A percentile compares a stretch with the other conserved stretches of the same genome.
Evolutionary conservation across 345 rosid species (phyloP).

Genomic region (Eucalyptus cloeziana): DNA sequence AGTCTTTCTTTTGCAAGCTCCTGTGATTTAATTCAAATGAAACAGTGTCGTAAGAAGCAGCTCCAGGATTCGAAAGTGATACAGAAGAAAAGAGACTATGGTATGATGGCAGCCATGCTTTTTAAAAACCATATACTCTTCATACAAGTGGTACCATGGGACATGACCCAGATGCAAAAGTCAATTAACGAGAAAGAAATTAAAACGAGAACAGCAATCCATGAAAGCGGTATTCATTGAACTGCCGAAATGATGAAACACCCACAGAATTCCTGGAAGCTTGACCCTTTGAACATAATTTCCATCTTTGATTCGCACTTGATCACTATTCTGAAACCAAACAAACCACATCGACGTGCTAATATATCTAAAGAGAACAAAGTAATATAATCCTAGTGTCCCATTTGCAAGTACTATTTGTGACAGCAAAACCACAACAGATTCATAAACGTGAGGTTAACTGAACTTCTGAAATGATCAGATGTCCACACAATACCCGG

Average conservation of each 20-base stretch:
- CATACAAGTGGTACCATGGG: not conserved
- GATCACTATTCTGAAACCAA: not conserved
- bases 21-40: conserved; percentile 15
- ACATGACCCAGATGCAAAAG: not conserved
- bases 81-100: not conserved
- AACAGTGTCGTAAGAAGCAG: not conserved
- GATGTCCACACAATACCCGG: not conserved
- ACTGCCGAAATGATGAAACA: not conserved
- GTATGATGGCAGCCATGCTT: not conserved
- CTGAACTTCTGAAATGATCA: not conserved
- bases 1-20: conserved; percentile 45
- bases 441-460: not conserved
- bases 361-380: not conserved
- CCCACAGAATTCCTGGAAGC: not conserved
- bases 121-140: not conserved
- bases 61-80: not conserved
- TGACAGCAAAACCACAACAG: not conserved
- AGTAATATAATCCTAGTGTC: not conserved
- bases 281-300: not conserved
- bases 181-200: not conserved
- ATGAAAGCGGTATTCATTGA: not conserved
- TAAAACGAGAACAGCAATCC: not conserved
- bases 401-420: not conserved
- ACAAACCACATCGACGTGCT: not conserved
- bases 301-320: not conserved